Evolutionary conservation across 805 yeast genomes (phyloP).

Genomic region (Candida fluviatilis): DNA sequence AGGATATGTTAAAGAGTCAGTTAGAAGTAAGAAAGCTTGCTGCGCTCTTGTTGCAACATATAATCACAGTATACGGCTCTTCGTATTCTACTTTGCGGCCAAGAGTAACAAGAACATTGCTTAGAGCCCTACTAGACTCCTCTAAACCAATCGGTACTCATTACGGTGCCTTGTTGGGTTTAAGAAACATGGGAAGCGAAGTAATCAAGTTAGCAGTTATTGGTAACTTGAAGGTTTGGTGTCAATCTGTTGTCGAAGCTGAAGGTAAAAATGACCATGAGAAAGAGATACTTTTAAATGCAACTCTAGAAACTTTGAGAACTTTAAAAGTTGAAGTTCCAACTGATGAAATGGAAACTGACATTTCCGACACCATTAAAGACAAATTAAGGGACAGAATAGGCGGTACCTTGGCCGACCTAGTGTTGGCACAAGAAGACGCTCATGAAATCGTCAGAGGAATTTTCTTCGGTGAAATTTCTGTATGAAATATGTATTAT

Average conservation of each 20-base stretch:
- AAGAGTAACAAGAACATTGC: slow-evolving; percentile 85
- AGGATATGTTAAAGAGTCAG: slow-evolving; percentile 30
- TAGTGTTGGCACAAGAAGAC: slow-evolving; percentile 43
- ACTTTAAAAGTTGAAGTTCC: slow-evolving; percentile 35
- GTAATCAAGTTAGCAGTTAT: slow-evolving; percentile 78
- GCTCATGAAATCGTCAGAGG: slow-evolving; percentile 55
- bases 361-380: slow-evolving; percentile 28
- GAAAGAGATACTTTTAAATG: slow-evolving; percentile 40
- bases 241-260: slow-evolving; percentile 48
- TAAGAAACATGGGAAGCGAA: slow-evolving; percentile 80
- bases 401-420: slow-evolving; percentile 55
- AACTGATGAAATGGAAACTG: slow-evolving; percentile 30
- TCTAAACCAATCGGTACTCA: slow-evolving; percentile 84
- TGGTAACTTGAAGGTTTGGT: slow-evolving; percentile 85
- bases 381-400: slow-evolving; percentile 51
- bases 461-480: slow-evolving; percentile 66
- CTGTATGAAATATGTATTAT: slow-evolving; percentile 12
- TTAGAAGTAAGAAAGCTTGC: slow-evolving; percentile 82
- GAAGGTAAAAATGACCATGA: slow-evolving; percentile 41
- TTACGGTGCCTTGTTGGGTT: slow-evolving; percentile 86
- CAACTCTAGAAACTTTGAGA: slow-evolving; percentile 52
- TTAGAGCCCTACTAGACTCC: slow-evolving; percentile 85
- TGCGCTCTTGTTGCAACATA: slow-evolving; percentile 72
- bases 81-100: slow-evolving; percentile 88
- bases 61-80: slow-evolving; percentile 76